Evolutionary conservation across 768 basidiomycete species (phyloP).

Genomic region (Leccinum longicurvipes): DNA sequence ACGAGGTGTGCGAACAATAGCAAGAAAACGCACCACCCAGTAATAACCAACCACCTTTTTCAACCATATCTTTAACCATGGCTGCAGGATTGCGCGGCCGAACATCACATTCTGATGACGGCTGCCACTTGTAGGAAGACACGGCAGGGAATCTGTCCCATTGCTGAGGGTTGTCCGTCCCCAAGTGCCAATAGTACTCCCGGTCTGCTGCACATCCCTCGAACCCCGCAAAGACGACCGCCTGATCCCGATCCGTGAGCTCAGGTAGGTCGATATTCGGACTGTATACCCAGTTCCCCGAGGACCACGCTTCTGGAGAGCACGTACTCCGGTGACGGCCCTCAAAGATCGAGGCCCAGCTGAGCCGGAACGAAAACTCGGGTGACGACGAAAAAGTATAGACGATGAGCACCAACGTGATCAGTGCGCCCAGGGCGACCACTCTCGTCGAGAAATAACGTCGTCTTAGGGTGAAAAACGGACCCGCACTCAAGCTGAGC

Average conservation of each 20-base stretch:
- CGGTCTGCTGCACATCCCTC: constrained; percentile 60
- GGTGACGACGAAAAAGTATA: constrained; percentile 31
- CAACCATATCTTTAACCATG: constrained; percentile 56
- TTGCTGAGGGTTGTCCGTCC: constrained; percentile 43
- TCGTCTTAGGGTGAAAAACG: constrained; percentile 15
- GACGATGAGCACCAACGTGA: constrained; percentile 26
- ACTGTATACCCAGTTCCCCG: constrained; percentile 42
- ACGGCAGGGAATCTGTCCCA: constrained; percentile 54
- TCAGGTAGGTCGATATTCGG: constrained; percentile 32
- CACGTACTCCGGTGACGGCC: constrained; percentile 30
- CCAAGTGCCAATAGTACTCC: constrained; percentile 64
- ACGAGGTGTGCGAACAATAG: neutral
- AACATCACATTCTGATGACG: constrained; percentile 43
- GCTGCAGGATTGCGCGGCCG: constrained; percentile 39
- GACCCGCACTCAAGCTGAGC: neutral
- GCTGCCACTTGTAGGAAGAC: constrained; percentile 52
- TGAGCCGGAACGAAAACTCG: constrained; percentile 12
- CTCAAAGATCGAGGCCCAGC: constrained; percentile 27
- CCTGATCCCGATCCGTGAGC: constrained; percentile 42
- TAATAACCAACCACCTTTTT: constrained; percentile 68
- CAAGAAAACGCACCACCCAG: constrained; percentile 50
- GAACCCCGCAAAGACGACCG: constrained; percentile 51
- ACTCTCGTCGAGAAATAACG: constrained; percentile 24
- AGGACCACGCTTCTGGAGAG: constrained; percentile 34
- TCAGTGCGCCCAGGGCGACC: constrained; percentile 23